Base-by-base conservation (phyloP, 1,284 basidiomycete species). In the Papiliotrema nemorosa region DNA sequence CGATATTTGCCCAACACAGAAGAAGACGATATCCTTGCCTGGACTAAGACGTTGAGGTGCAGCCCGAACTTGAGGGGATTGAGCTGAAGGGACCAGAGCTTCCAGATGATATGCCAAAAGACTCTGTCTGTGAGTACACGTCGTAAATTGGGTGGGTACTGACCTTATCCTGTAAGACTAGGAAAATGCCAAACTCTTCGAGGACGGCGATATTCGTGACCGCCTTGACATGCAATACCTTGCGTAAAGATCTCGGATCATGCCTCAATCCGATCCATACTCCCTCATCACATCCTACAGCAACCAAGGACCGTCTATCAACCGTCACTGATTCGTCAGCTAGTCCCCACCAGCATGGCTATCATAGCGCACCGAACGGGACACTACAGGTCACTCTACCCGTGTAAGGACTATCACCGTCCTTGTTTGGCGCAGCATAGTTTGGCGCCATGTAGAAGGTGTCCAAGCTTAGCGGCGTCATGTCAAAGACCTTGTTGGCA, bases 221-320 rank as follows among this genome's bases (percentile, higher is more conserved):
- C 73, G 84, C 82, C 71, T 88, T 89, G 36, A 96, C 78, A 66
- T 93, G 90, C 13, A 97, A 76, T 20, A 97, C 91, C 51, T 90
- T 87, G 29, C 88, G 83, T 74, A 96, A 81, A 5, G 91, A 93
- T 68, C 80, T 77, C 0, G 91, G 85, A 67, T 94, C 87, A 62
- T 89, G 86, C 27, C 89, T 82, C 72, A 96, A 85, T 0, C 93
- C 94, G 58, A 97, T 94, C 90, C 91, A 97, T 2, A 97, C 89
- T 33, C 94, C 94, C 65, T 97, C 90, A 0, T 88, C 85, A 71
- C 92, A 96, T 20, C 93, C 93, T 59, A 97, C 85, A 0, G 93
- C 91, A 18, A 97, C 86, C 16, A 97, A 79, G 2, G 82, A 81
- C 38, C 90, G 82, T 4, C 87, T 84, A 69, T 97, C 90, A 5